A percentile compares a stretch with the other conserved stretches of the same genome.
These are phyloP conservation scores for Mucor ambiguus DNA, from an alignment of 371 early-diverging fungal species.

Conservation along the genomic window DNA sequence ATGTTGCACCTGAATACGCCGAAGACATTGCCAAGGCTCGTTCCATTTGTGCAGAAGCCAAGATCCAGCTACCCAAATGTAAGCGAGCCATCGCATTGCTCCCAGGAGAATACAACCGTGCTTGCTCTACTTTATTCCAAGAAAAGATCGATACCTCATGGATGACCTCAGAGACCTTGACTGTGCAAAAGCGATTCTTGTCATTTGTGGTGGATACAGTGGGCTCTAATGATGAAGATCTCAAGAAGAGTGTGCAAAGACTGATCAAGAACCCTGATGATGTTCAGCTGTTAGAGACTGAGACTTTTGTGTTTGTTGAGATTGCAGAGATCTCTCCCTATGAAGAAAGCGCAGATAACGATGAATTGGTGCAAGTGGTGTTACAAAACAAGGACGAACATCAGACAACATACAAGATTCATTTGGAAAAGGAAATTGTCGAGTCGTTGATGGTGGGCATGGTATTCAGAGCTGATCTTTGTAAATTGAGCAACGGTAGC, in stretches of 20 bases:
- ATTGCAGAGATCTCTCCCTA: slow-evolving; percentile 17
- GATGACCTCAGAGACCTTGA: slow-evolving; percentile 25
- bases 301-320: slow-evolving; percentile 28
- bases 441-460: slow-evolving; percentile 35
- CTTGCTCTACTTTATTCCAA: slow-evolving; percentile 53
- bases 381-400: slow-evolving; percentile 24
- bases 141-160: slow-evolving; percentile 35
- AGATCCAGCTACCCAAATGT: slow-evolving; percentile 52
- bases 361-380: slow-evolving; percentile 19
- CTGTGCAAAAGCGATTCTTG: slow-evolving; percentile 27
- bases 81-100: slow-evolving; percentile 35
- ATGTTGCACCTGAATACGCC: slow-evolving; percentile 58
- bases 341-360: not conserved
- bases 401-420: slow-evolving; percentile 22
- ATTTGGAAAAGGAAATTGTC: slow-evolving; percentile 35
- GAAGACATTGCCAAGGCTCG: slow-evolving; percentile 53
- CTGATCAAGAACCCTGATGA: slow-evolving; percentile 20
- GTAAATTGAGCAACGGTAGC: slow-evolving; percentile 38
- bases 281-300: slow-evolving; percentile 22
- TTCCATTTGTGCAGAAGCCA: slow-evolving; percentile 46
- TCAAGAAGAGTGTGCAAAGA: slow-evolving; percentile 12
- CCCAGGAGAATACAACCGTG: slow-evolving; percentile 53
- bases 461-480: slow-evolving; percentile 39
- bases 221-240: slow-evolving; percentile 23
- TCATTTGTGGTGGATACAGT: slow-evolving; percentile 29